These are phyloP conservation scores for Hanseniaspora pseudoguilliermondii DNA, from an alignment of 805 yeast genomes.

Conservation along the genomic window DNA sequence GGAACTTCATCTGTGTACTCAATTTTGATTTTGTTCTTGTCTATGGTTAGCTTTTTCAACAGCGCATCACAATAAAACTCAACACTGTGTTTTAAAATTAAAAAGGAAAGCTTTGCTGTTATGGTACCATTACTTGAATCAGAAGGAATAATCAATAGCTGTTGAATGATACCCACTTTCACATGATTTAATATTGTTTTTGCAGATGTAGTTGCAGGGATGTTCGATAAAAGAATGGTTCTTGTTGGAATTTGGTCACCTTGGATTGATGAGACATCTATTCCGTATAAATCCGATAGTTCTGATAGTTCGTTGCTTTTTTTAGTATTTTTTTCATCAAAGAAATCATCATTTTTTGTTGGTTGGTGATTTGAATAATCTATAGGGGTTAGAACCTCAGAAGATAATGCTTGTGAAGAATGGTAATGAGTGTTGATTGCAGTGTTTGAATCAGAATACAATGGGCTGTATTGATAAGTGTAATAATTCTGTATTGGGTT, in stretches of 20 bases:
- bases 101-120: conserved; percentile 82
- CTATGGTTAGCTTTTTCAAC: conserved; percentile 65
- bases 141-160: conserved; percentile 57
- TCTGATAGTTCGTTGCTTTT: neutral
- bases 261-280: neutral
- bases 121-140: conserved; percentile 28
- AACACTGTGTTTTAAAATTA: conserved; percentile 78
- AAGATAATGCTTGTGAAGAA: neutral
- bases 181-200: conserved; percentile 81
- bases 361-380: neutral
- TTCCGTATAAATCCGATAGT: neutral
- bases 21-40: conserved; percentile 67
- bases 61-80: conserved; percentile 90
- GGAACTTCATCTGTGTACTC: conserved; percentile 88
- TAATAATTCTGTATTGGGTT: neutral
- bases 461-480: neutral
- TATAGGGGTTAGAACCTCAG: neutral
- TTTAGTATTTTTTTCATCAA: neutral
- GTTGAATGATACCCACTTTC: conserved; percentile 79
- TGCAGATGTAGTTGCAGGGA: conserved; percentile 69
- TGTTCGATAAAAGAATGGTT: conserved; percentile 80
- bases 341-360: too few species aligned
- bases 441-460: neutral
- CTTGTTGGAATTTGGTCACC: conserved; percentile 27
- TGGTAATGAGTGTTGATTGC: neutral